phyloP scores from a whole-genome alignment of 2,329 filamentous ascomycete genomes.

The Pseudocercospora cruenta region DNA sequence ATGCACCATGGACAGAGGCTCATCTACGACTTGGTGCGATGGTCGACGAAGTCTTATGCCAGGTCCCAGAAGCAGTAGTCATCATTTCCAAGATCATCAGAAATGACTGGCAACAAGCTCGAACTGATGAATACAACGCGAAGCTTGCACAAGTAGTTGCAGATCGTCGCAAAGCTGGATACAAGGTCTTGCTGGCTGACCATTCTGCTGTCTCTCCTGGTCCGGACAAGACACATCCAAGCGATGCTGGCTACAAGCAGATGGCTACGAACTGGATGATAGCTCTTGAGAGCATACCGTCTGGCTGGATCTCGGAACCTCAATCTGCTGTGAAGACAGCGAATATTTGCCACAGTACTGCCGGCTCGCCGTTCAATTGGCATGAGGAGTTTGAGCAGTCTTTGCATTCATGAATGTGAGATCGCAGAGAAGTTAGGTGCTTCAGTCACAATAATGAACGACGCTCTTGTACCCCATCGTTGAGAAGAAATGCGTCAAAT shows the following conservation, averaged over 20 bases:
- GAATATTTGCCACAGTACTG: not conserved
- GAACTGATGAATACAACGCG: constrained; percentile 33
- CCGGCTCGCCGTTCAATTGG: not conserved
- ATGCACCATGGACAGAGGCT: constrained; percentile 34
- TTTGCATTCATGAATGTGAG: not conserved
- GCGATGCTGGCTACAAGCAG: not conserved
- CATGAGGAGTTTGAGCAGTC: not conserved
- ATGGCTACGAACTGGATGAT: constrained; percentile 8
- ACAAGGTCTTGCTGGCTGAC: constrained; percentile 37
- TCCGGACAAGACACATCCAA: constrained; percentile 7
- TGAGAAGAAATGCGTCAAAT: no score
- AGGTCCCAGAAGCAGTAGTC: constrained; percentile 40
- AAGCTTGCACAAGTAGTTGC: constrained; percentile 32
- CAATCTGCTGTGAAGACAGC: not conserved
- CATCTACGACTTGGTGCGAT: constrained; percentile 40
- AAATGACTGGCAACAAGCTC: constrained; percentile 23
- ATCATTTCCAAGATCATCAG: constrained; percentile 44
- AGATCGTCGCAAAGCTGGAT: constrained; percentile 26
- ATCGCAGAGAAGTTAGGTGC: no score
- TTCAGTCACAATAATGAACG: no score
- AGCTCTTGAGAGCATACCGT: not conserved
- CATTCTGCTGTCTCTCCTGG: constrained; percentile 11
- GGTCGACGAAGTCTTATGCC: constrained; percentile 39
- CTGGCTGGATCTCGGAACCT: constrained; percentile 1
- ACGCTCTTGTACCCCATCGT: no score